Conservation (phyloP, 352 stramenopile species). For the Peronosclerospora sorghi region DNA sequence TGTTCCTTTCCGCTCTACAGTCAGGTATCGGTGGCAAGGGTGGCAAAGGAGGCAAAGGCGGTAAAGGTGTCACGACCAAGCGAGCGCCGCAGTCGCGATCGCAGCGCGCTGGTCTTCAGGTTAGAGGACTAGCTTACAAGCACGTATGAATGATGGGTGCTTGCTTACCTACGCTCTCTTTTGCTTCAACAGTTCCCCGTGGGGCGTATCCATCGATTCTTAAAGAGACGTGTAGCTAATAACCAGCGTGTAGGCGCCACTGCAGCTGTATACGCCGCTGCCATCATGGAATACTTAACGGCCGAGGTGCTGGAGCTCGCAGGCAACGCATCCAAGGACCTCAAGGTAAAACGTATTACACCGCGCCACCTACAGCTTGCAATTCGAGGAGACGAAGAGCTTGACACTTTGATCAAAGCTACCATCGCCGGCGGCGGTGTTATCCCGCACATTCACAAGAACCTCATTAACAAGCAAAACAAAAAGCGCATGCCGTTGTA, state of each 20-base stretch:
- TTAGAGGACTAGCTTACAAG: slow-evolving; percentile 13
- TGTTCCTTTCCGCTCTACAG: slow-evolving; percentile 16
- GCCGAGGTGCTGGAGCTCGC: slow-evolving; percentile 99
- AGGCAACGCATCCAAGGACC: slow-evolving; percentile 94
- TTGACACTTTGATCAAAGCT: slow-evolving; percentile 98
- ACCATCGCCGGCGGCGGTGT: slow-evolving; percentile 99
- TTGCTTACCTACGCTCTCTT: background rate
- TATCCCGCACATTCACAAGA: slow-evolving; percentile 99
- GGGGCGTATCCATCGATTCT: slow-evolving; percentile 98
- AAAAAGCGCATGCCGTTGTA: slow-evolving; percentile 82
- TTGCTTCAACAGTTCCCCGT: slow-evolving; percentile 91
- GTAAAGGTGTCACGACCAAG: slow-evolving; percentile 98
- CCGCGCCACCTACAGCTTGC: slow-evolving; percentile 98
- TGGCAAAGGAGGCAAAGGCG: slow-evolving; percentile 97
- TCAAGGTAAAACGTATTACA: slow-evolving; percentile 98
- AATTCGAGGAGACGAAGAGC: slow-evolving; percentile 99
- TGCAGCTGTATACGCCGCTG: slow-evolving; percentile 98
- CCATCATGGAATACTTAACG: slow-evolving; percentile 99
- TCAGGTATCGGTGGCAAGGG: slow-evolving; percentile 88
- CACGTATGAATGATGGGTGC: background rate
- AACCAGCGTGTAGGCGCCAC: slow-evolving; percentile 98
- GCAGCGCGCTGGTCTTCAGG: slow-evolving; percentile 95
- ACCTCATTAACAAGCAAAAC: slow-evolving; percentile 97
- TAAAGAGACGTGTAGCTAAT: slow-evolving; percentile 98
- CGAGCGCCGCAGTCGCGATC: slow-evolving; percentile 98